Evolutionary conservation across 2,329 filamentous ascomycete genomes (phyloP).

Genomic region (Cercospora brassicicola): DNA sequence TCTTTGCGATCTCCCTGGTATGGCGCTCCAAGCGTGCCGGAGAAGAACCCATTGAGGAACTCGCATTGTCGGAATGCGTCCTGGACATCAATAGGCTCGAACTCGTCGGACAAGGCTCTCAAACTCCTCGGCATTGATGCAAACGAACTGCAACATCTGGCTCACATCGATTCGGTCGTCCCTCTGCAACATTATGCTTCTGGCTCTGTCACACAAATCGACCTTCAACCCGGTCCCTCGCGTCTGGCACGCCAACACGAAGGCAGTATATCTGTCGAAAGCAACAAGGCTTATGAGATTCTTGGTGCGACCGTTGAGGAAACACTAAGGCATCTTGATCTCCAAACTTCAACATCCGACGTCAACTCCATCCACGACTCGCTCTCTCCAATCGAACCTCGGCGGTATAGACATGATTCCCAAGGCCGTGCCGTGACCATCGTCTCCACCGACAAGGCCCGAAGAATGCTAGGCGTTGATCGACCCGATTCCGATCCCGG

Average conservation of each 20-base stretch:
- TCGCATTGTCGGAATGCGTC: neutral
- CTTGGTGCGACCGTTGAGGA: neutral
- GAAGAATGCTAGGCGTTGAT: slow-evolving; percentile 10
- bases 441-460: neutral
- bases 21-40: neutral
- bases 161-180: slow-evolving; percentile 9
- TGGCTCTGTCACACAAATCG: slow-evolving; percentile 3
- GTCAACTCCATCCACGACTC: slow-evolving; percentile 9
- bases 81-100: neutral
- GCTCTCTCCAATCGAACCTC: neutral
- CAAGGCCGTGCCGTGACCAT: neutral
- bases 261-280: neutral
- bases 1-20: neutral
- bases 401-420: neutral
- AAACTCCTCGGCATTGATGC: slow-evolving; percentile 5
- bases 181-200: slow-evolving; percentile 7
- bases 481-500: slow-evolving; percentile 7
- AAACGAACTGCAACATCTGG: slow-evolving; percentile 9
- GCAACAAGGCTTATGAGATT: neutral
- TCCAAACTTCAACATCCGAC: neutral
- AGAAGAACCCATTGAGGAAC: neutral
- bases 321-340: neutral
- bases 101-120: slow-evolving; percentile 6
- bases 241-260: neutral
- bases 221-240: slow-evolving; percentile 6